Evolutionary conservation across 176 grass and related monocot genomes (phyloP).

Genomic region (Elymus sibiricus): DNA sequence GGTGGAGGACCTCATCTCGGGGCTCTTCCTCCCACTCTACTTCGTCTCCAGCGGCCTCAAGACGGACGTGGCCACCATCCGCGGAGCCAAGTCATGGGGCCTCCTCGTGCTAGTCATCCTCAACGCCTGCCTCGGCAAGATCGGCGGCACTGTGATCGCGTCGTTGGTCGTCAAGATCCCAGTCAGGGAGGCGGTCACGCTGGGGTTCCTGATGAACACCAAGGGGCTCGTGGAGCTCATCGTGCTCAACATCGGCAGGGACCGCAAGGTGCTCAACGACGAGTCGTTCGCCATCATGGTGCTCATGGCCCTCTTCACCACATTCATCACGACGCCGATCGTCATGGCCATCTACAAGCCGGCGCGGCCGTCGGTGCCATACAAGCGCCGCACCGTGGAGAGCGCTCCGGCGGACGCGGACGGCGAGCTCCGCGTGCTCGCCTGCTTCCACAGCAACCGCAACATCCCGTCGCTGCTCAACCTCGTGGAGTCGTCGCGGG

Average conservation of each 20-base stretch:
- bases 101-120: constrained; percentile 59
- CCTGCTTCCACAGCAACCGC: constrained; percentile 71
- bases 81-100: constrained; percentile 63
- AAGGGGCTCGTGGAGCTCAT: constrained; percentile 86
- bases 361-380: constrained; percentile 35
- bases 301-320: constrained; percentile 84
- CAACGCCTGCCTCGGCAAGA: constrained; percentile 74
- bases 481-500: constrained; percentile 66
- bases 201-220: constrained; percentile 80
- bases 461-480: constrained; percentile 72
- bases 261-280: constrained; percentile 75
- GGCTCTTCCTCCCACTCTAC: constrained; percentile 81
- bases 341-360: constrained; percentile 88
- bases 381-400: constrained; percentile 68
- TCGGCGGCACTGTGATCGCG: constrained; percentile 47
- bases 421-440: constrained; percentile 63
- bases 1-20: constrained; percentile 65
- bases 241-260: constrained; percentile 75
- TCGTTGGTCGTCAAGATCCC: constrained; percentile 44
- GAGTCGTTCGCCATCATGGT: constrained; percentile 75
- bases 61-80: constrained; percentile 70
- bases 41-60: constrained; percentile 80
- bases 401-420: background rate
- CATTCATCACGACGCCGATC: constrained; percentile 72
- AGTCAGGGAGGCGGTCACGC: constrained; percentile 38